These are phyloP conservation scores for Phytophthora sansomeana DNA, from an alignment of 352 stramenopile species.

Conservation along the genomic window DNA sequence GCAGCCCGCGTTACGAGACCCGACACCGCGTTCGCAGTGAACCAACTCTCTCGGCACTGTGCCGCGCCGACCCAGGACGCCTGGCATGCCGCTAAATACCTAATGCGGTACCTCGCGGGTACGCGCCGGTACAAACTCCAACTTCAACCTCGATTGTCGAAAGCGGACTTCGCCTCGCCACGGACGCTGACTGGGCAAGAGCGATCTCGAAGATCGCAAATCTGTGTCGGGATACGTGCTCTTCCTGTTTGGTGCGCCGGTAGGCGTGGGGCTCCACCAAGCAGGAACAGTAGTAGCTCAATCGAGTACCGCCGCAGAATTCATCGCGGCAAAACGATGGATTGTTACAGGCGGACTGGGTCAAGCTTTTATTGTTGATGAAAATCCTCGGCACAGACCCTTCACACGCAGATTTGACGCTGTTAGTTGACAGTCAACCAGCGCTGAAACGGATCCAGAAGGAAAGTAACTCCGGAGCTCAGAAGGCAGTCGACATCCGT, in stretches of 20 bases:
- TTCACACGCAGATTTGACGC: too few species aligned
- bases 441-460: too few species aligned
- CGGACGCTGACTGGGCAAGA: constrained; percentile 34
- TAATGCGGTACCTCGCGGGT: constrained; percentile 4
- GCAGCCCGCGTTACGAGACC: background rate
- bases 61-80: background rate
- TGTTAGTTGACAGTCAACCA: too few species aligned
- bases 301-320: constrained; percentile 19
- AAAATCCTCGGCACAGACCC: too few species aligned
- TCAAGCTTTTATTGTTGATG: too few species aligned
- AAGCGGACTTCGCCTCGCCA: constrained; percentile 6
- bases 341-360: background rate
- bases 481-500: constrained; percentile 32
- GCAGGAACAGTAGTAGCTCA: constrained; percentile 27
- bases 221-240: constrained; percentile 22
- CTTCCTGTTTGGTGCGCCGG: constrained; percentile 16
- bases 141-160: too few species aligned
- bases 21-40: constrained; percentile 2
- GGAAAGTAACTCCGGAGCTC: background rate
- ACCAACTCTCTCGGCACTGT: constrained; percentile 5
- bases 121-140: background rate
- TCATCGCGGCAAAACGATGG: background rate
- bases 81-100: background rate
- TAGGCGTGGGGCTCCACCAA: constrained; percentile 27
- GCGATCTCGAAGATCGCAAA: constrained; percentile 20